Base-by-base conservation (phyloP, 202 grass and related monocot species). In the Elaeis oleifera region DNA sequence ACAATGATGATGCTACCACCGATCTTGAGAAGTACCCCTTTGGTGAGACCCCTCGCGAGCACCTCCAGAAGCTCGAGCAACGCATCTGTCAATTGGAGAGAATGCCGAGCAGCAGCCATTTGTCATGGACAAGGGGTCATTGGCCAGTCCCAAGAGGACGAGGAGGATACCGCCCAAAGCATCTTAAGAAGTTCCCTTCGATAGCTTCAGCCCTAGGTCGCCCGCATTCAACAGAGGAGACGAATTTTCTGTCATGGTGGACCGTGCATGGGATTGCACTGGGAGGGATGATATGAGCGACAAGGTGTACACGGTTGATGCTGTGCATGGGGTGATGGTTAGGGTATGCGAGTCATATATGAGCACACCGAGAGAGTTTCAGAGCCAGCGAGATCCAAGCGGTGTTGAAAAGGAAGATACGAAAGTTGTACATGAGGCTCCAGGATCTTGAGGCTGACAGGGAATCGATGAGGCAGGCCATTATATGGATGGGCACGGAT, bases 401-500 rank as follows among this genome's bases (percentile, higher is more conserved):
- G 78, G 73, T 48, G 22, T 59, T 1, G 76, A 85, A 60, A 78
- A 90, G 65, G 19, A 73, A 85, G 61, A 89, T 96, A 53, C 61
- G 58, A 23, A 83, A 85, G 68, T 81, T 96, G 64, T 83, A 75
- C 22, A 69, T 61, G 13, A 81, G 84, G 39, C 27, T 97, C 71
- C 88, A 71, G 28, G 88, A 74, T 25, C 69, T 92, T 5, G 92
- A 97, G 75, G 92, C 92, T 0, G 88, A 97, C 36, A 71, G 88
- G 53, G 92, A 97, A 72, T 84, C 88, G 0, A 92, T 92, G 92
- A 65, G 79, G 15, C 82, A 92, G 44, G 70, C 87, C 18, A 81
- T 96, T 50, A 69, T 88, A 60, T 80, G 81, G 13, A 85, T 96
- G 79, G 79, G 88, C 22, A 78, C 89, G 4, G 82, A 92, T 51